Evolutionary conservation across 305 asterid species (phyloP).

Genomic region (Fraxinus angustifolia): DNA sequence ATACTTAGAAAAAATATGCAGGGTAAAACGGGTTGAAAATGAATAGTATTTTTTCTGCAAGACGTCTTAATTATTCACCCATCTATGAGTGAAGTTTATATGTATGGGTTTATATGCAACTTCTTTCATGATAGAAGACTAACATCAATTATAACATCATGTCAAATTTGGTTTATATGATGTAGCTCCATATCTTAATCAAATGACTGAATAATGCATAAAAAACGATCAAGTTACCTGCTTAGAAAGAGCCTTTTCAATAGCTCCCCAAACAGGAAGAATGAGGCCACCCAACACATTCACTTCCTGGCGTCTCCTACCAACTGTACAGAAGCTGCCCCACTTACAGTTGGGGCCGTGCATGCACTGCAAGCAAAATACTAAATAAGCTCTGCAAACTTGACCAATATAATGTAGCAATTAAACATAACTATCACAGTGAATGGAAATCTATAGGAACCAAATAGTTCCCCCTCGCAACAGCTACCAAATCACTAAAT

Average conservation of each 20-base stretch:
- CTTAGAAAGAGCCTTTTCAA: constrained; percentile 87
- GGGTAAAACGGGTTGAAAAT: neutral
- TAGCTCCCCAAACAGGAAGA: constrained; percentile 97
- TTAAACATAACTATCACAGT: neutral
- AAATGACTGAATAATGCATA: neutral
- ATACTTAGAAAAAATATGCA: no score
- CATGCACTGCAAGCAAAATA: constrained; percentile 75
- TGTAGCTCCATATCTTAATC: neutral
- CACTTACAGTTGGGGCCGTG: constrained; percentile 93
- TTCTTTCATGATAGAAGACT: neutral
- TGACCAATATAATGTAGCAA: constrained; percentile 12
- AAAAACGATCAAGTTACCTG: constrained; percentile 44
- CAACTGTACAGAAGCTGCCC: constrained; percentile 77
- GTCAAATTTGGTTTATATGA: neutral
- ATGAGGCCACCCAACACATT: constrained; percentile 93
- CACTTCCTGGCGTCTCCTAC: constrained; percentile 90
- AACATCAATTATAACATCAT: neutral
- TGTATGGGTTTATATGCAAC: neutral
- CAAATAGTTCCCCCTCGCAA: neutral
- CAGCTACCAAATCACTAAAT: neutral
- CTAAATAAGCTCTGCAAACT: constrained; percentile 26
- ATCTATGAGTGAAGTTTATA: neutral
- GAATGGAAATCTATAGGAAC: neutral
- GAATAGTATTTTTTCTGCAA: neutral
- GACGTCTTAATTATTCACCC: neutral